Evolutionary conservation across 2,329 filamentous ascomycete genomes (phyloP).

Genomic region (Trichoderma sp.): DNA sequence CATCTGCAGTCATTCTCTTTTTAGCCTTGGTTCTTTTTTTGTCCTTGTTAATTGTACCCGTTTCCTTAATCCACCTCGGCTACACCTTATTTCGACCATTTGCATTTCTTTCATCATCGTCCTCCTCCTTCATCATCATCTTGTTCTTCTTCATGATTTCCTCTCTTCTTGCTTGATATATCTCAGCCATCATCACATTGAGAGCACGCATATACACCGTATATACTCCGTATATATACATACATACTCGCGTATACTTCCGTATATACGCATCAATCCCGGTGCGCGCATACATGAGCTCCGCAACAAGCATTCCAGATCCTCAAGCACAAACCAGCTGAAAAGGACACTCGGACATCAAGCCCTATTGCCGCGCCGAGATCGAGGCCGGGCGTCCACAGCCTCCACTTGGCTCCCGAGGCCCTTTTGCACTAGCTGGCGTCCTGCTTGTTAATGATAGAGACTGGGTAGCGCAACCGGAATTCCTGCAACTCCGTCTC

Average conservation of each 20-base stretch:
- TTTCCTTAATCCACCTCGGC: neutral
- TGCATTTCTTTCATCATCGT: neutral
- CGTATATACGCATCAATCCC: neutral
- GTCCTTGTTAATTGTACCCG: neutral
- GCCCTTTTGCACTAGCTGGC: slow-evolving; percentile 6
- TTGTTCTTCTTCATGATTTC: neutral
- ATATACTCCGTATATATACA: neutral
- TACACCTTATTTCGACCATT: neutral
- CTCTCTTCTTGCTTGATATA: neutral
- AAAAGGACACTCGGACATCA: slow-evolving; percentile 6
- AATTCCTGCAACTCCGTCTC: slow-evolving; percentile 2
- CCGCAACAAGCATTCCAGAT: neutral
- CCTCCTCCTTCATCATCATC: neutral
- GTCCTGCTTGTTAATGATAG: neutral
- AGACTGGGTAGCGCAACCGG: neutral
- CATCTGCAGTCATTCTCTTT: neutral
- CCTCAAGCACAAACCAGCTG: neutral
- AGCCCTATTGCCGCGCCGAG: slow-evolving; percentile 14
- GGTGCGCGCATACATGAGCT: neutral
- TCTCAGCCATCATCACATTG: neutral
- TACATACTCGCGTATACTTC: too few relatives aligned
- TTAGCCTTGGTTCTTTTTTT: neutral
- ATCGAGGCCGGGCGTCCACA: slow-evolving; percentile 10
- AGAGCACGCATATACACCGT: neutral
- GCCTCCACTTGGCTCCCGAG: slow-evolving; percentile 18